These are phyloP conservation scores for Stenocarpella maydis DNA, from an alignment of 2,329 filamentous ascomycete genomes.

Conservation along the genomic window DNA sequence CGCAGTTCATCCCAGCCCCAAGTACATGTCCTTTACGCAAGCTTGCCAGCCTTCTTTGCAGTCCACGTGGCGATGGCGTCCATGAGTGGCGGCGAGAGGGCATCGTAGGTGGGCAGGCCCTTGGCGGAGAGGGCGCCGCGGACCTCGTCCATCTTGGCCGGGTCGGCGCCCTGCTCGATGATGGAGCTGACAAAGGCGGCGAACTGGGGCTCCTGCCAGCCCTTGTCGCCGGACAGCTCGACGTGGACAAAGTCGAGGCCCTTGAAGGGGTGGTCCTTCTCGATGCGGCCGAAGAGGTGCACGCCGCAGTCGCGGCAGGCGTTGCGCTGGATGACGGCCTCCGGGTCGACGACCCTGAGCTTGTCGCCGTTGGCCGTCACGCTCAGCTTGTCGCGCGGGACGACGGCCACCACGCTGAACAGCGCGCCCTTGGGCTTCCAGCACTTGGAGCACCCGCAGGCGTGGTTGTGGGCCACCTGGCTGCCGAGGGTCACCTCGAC, in stretches of 20 bases:
- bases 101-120: conserved; percentile 70
- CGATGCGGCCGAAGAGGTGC: conserved; percentile 71
- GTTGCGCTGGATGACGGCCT: conserved; percentile 67
- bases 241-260: conserved; percentile 75
- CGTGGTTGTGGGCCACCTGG: conserved; percentile 74
- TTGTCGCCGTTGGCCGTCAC: conserved; percentile 68
- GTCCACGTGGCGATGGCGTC: conserved; percentile 66
- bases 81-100: conserved; percentile 69
- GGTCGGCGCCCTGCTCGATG: conserved; percentile 72
- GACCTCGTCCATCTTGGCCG: conserved; percentile 62
- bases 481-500: conserved; percentile 65
- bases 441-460: conserved; percentile 76
- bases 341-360: conserved; percentile 62
- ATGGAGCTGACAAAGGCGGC: conserved; percentile 73
- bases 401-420: conserved; percentile 70
- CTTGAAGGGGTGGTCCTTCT: conserved; percentile 70
- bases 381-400: conserved; percentile 61
- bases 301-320: conserved; percentile 69
- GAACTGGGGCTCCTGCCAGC: conserved; percentile 78
- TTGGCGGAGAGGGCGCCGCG: conserved; percentile 59
- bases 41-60: conserved; percentile 54
- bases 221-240: conserved; percentile 65
- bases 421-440: conserved; percentile 72
- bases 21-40: conserved; percentile 5
- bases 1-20: too few species aligned